Evolutionary conservation across 805 yeast species (phyloP), one percentile per base, ranked within the genome.

Genomic region (Candida berthetii): DNA sequence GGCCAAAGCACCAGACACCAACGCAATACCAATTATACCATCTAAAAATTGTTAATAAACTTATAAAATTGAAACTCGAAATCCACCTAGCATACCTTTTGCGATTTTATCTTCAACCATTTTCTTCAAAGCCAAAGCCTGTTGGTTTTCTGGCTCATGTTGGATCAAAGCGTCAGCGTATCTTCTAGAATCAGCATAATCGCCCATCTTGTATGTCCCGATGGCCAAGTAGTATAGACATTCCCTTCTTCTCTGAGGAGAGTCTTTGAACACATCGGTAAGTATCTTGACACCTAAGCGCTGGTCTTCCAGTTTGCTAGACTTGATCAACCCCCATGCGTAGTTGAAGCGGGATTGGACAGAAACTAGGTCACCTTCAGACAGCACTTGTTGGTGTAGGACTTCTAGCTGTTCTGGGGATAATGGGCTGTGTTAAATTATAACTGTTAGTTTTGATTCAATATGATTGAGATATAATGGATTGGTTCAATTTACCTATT

Each of bases 281-380:
- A 93, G 68, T 24, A 91, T 69, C 41, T 77, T 80, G 15, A 93
- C 78, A 0, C 98, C 99, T 39, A 82, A 71, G 51, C 83, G 72
- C 55, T 86, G 95, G 46, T 85, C 83, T 32, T 69, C 72, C 18
- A 70, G 68, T 38, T 72, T 69, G 39, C 62, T 57, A 2, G 95
- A 80, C 60, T 88, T 90, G 47, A 95, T 77, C 39, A 93, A 68
- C 3, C 95, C 99, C 99, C 99, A 93, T 0, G 97, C 95, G 53
- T 85, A 86, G 62, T 95, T 93, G 72, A 93, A 93, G 43, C 80
- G 76, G 2, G 96, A 82, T 60, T 89, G 97, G 0, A 85, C 73
- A 0, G 90, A 72, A 0, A 87, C 89, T 32, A 74, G 68, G 5
- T 93, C 95, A 27, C 85, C 81, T 58, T 93, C 98, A 1, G 82